Conservation (phyloP, 1,284 basidiomycete genomes). For the Papiliotrema terrestris region DNA sequence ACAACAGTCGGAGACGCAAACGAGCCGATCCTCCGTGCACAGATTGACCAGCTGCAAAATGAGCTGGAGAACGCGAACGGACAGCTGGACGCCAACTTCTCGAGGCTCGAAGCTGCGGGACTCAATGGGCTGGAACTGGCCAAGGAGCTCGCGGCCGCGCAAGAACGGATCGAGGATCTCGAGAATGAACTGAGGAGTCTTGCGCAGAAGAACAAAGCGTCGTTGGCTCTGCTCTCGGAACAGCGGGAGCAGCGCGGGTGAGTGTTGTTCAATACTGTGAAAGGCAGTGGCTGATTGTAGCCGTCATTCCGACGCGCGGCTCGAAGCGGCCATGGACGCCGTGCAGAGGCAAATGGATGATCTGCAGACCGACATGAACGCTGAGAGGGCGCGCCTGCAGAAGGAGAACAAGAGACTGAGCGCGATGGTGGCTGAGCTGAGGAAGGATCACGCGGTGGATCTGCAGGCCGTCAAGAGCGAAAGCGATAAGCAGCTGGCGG, state of each 20-base stretch:
- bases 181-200: constrained; percentile 42
- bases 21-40: constrained; percentile 44
- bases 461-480: constrained; percentile 1
- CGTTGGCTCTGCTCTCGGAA: constrained; percentile 22
- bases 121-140: constrained; percentile 46
- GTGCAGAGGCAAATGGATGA: constrained; percentile 33
- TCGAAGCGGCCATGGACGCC: constrained; percentile 24
- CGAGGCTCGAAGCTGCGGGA: constrained; percentile 49
- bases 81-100: constrained; percentile 52
- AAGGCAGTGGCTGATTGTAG: constrained; percentile 6
- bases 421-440: constrained; percentile 22
- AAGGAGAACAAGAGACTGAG: constrained; percentile 30
- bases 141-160: constrained; percentile 46
- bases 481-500: background rate
- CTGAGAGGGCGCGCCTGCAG: constrained; percentile 29
- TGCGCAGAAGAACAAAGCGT: constrained; percentile 25
- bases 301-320: constrained; percentile 18
- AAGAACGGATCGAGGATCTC: constrained; percentile 39
- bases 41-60: constrained; percentile 48
- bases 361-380: constrained; percentile 25
- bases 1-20: constrained; percentile 40
- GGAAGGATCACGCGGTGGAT: constrained; percentile 4
- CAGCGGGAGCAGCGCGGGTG: constrained; percentile 23
- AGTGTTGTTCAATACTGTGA: constrained; percentile 6
- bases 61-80: constrained; percentile 49